These are phyloP conservation scores for Blumeria graminis DNA, from an alignment of 2,329 filamentous ascomycete genomes.

Conservation along the genomic window DNA sequence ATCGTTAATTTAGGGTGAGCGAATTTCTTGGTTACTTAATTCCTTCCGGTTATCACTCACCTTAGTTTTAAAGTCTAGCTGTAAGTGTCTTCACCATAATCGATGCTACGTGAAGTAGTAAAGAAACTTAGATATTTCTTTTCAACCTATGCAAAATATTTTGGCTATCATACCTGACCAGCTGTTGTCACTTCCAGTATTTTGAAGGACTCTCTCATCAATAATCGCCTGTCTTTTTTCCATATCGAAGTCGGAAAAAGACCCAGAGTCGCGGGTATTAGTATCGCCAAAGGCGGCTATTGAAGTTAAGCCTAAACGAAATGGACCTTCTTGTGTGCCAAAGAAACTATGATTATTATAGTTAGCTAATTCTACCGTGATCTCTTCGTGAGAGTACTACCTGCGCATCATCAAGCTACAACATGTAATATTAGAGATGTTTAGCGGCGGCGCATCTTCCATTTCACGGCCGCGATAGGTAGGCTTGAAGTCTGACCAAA, in stretches of 20 bases:
- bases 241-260: conserved; percentile 5
- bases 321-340: conserved; percentile 44
- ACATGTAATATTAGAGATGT: conserved; percentile 35
- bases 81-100: too few relatives aligned
- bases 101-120: too few relatives aligned
- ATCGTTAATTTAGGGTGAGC: too few relatives aligned
- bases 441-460: conserved; percentile 32
- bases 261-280: background rate
- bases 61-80: too few relatives aligned
- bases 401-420: conserved; percentile 64
- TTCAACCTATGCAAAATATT: too few relatives aligned
- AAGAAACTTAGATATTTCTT: too few relatives aligned
- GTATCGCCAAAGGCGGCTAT: conserved; percentile 23
- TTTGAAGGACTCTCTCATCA: too few relatives aligned
- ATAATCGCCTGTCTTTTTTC: background rate
- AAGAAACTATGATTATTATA: conserved; percentile 33
- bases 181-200: too few relatives aligned
- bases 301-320: conserved; percentile 29
- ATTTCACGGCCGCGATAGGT: conserved; percentile 49
- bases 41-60: too few relatives aligned
- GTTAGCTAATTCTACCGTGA: background rate
- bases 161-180: too few relatives aligned
- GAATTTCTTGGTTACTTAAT: too few relatives aligned
- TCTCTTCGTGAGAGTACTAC: conserved; percentile 18
- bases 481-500: conserved; percentile 40